Evolutionary conservation across 257 asterid genomes (phyloP), one percentile per base, ranked within the genome.

Genomic region (Nemophila menziesii): DNA sequence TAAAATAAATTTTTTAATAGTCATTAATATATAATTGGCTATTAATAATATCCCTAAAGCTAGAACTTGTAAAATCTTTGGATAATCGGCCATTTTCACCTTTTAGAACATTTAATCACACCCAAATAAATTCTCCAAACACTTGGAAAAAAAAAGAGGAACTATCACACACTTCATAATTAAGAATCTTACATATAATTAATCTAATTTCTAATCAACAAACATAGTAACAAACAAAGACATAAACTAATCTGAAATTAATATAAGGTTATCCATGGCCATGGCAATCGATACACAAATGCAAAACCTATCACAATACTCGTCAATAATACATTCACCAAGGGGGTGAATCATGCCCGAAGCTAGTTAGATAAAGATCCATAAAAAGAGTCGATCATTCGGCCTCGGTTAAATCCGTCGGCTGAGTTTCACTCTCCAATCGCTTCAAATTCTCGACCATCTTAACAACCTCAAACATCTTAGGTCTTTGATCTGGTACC

Each of bases 401-500:
- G 2, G 58, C 53, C 33, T 49, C 55, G 38, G 8, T 63, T 33
- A 54, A 86, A 18, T 63, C 22, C 50, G 57, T 48, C 14, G 33
- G 10, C 33, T 44, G 55, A 22, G 48, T 68, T 7, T 33, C 62
- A 2, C 22, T 16, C 4, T 49, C 68, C 2, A 56, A 23, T 23
- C 33, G 62, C 33, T 81, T 44, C 3, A 82, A 64, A 11, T 46
- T 60, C 39, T 73, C 84, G 4, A 82, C 54, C 82, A 75, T 71
- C 54, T 58, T 75, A 10, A 73, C 82, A 0, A 78, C 70, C 26
- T 78, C 82, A 0, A 19, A 16, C 77, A 82, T 75, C 27, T 66
- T 82, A 10, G 94, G 94, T 22, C 94, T 61, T 55, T 79, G 84
- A 39, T 78, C 87, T 0, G 87, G 64, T 44, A 63, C 34, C 44